phyloP scores from a whole-genome alignment of 768 basidiomycete species.

The Boletus rubroflammeus region DNA sequence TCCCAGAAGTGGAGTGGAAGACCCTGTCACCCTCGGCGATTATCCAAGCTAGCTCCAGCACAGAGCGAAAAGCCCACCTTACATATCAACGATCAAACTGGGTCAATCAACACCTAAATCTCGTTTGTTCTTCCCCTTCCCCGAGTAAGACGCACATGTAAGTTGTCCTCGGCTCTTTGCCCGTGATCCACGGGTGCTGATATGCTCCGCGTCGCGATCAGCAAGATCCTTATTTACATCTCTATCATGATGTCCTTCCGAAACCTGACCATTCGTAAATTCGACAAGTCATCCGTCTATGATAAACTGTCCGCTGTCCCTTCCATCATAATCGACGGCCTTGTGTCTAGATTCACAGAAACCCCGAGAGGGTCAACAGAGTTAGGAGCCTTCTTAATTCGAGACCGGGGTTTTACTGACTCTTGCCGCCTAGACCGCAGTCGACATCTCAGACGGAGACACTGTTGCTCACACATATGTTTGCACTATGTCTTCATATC shows the following conservation, averaged over 20 bases:
- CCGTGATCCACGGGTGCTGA: neutral
- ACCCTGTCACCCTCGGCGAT: conserved; percentile 57
- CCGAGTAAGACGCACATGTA: conserved; percentile 63
- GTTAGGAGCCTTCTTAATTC: conserved; percentile 36
- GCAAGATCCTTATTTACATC: conserved; percentile 77
- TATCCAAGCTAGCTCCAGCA: conserved; percentile 44
- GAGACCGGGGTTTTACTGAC: neutral
- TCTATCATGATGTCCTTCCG: conserved; percentile 77
- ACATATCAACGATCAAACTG: conserved; percentile 64
- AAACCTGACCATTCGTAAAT: conserved; percentile 38
- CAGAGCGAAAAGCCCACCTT: conserved; percentile 53
- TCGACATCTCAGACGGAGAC: conserved; percentile 69
- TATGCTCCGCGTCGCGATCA: conserved; percentile 25
- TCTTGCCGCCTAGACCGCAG: conserved; percentile 33
- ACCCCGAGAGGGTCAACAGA: conserved; percentile 58
- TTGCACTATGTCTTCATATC: conserved; percentile 74
- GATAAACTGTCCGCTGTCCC: conserved; percentile 61
- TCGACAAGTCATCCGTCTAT: conserved; percentile 49
- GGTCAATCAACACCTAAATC: conserved; percentile 63
- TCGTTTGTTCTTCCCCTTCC: conserved; percentile 38
- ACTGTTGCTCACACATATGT: conserved; percentile 71
- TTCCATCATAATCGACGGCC: conserved; percentile 62
- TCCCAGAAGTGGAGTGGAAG: conserved; percentile 79
- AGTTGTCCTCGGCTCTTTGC: conserved; percentile 22
- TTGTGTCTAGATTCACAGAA: conserved; percentile 81